Base-by-base conservation (phyloP, 1,284 basidiomycete genomes). In the Neonothopanus nambi region DNA sequence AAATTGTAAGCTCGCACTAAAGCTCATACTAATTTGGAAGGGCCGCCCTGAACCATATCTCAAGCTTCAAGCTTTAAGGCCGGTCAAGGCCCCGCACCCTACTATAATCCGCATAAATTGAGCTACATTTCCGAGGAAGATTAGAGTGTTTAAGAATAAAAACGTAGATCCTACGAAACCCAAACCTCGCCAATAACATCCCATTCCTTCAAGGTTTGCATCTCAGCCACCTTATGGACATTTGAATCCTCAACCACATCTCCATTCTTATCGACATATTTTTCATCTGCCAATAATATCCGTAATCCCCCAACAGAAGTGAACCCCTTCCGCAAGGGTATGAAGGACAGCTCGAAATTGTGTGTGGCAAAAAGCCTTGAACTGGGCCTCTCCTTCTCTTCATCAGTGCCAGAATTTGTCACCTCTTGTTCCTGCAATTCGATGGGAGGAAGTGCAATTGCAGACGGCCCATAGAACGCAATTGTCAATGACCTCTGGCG, bases 261-360 rank as follows among this genome's bases (percentile, higher is more conserved):
- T 6, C 65, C 63, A 4, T 58, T 54, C 17, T 55, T 62, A 40
- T 72, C 63, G 15, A 72, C 61, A 53, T 78, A 63, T 48, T 72
- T 68, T 63, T 89, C 86, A 40, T 80, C 78, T 2, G 85, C 59
- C 35, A 87, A 67, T 20, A 90, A 59, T 36, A 87, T 71, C 18
- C 87, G 77, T 50, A 91, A 63, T 3, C 87, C 86, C 15, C 87
- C 87, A 17, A 84, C 74, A 8, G 72, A 74, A 36, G 71, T 67
- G 61, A 87, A 86, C 0, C 89, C 88, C 6, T 69, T 72, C 44
- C 66, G 70, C 21, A 78, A 63, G 1, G 85, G 76, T 36, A 88
- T 51, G 55, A 81, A 90, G 8, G 77, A 71, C 44, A 89, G 70
- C 53, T 82, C 77, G 52, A 91, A 88, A 21, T 83, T 77, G 57